Base-by-base conservation (phyloP, 345 rosid species). In the Litchi chinensis region DNA sequence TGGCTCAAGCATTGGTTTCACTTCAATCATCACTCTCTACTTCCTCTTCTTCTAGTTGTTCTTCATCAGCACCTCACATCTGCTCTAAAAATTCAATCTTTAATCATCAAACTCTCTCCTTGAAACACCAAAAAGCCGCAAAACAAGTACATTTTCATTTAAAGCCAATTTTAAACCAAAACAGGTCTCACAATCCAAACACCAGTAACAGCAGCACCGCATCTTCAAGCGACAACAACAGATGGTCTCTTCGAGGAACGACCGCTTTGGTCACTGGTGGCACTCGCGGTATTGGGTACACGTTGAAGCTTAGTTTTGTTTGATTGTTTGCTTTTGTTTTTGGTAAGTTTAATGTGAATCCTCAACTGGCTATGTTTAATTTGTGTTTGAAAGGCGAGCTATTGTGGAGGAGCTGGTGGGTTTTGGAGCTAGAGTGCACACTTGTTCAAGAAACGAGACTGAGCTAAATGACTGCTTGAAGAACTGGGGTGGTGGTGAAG, bases 341-440 rank as follows among this genome's bases (percentile, higher is more conserved):
- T 44, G 18, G 8, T 18, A 15, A 22, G 59, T 48, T 39, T 60
- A 13, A 39, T 10, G 41, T 54, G 60, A 70, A 50, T 43, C 57
- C 76, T 32, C 63, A 41, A 28, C 40, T 76, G 52, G 81, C n/a
- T 79, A 60, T 44, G 26, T 21, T 46, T 76, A 24, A 63, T 66
- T 69, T 22, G 13, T 78, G 74, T 87, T 43, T 63, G 63, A 46
- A 73, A 94, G 97, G 83, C 88, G 89, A 63, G 97, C 97, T 24
- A 71, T 91, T 65, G 98, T 92, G 83, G 91, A 89, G 83, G 98
- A 93, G 73, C 76, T 94, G 65, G 87, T 76, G 24, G 88, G 87
- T 50, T 85, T 90, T 74, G 98, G 95, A 70, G 97, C 98, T 62
- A 76, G 77, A 76, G 91, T 94, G 65, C 91, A 92, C 79, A 91